A percentile compares a stretch with the other conserved stretches of the same genome.
These are phyloP conservation scores for Fusarium mangiferae DNA, from an alignment of 2,329 filamentous ascomycete genomes.

Conservation along the genomic window DNA sequence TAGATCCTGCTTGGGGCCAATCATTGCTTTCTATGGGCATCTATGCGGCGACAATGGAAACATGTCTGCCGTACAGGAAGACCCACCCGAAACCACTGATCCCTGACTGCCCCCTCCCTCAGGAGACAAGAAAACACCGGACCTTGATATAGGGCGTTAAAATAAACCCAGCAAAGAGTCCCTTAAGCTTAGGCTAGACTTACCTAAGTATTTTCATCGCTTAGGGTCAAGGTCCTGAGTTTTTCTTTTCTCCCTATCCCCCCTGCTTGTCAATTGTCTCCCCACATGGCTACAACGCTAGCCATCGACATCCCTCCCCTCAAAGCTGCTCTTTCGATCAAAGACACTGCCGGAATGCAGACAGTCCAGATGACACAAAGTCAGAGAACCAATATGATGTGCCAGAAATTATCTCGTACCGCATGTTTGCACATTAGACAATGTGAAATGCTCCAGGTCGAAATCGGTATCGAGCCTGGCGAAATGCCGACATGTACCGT, in stretches of 20 bases:
- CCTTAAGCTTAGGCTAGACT: not conserved
- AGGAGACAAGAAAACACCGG: not conserved
- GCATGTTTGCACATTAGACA: constrained; percentile 16
- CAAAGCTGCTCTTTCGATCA: constrained; percentile 25
- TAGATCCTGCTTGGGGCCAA: constrained; percentile 35
- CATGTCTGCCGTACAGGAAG: constrained; percentile 43
- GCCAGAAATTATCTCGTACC: not conserved
- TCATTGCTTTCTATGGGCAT: constrained; percentile 26
- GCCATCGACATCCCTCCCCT: constrained; percentile 32
- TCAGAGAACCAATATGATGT: constrained; percentile 7
- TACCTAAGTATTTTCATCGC: not conserved
- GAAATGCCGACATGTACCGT: constrained; percentile 27
- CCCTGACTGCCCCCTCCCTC: constrained; percentile 20
- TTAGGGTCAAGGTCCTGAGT: not conserved
- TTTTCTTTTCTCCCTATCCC: not conserved
- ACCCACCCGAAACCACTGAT: constrained; percentile 41
- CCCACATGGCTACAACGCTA: constrained; percentile 38
- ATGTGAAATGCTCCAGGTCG: not conserved
- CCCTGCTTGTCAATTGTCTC: constrained; percentile 41
- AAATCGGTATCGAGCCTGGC: constrained; percentile 8
- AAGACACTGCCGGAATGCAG: constrained; percentile 9
- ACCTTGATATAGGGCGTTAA: too few relatives aligned
- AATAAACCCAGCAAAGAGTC: not conserved
- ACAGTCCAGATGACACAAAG: constrained; percentile 4
- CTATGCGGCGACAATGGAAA: constrained; percentile 47